Percentiles rank a stretch among this genome's conserved stretches.
phyloP scores from a whole-genome alignment of 768 basidiomycete genomes.

The Leccinum boreale region DNA sequence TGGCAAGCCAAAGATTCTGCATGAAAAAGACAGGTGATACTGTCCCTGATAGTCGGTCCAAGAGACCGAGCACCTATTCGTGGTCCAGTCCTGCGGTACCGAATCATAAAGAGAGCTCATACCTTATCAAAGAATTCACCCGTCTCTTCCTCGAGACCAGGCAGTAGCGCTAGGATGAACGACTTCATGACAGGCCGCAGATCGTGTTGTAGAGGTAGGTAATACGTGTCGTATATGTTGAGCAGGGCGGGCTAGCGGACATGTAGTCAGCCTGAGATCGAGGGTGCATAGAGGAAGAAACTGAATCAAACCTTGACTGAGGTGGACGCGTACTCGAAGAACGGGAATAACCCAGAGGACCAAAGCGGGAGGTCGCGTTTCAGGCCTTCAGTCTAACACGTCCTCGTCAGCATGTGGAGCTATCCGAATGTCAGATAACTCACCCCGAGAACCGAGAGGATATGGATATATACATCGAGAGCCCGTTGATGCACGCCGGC shows the following conservation, averaged over 20 bases:
- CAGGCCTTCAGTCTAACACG: constrained; percentile 74
- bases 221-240: constrained; percentile 89
- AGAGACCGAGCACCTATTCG: constrained; percentile 66
- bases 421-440: constrained; percentile 27
- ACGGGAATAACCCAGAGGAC: constrained; percentile 96
- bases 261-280: not conserved
- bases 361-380: constrained; percentile 84
- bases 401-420: constrained; percentile 6
- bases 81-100: constrained; percentile 9
- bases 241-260: constrained; percentile 71
- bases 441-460: constrained; percentile 88
- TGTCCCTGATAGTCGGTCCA: constrained; percentile 80
- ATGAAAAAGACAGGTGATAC: constrained; percentile 89
- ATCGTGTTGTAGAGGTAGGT: constrained; percentile 76
- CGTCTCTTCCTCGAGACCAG: constrained; percentile 96
- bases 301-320: constrained; percentile 74
- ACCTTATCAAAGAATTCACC: constrained; percentile 96
- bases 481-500: constrained; percentile 96
- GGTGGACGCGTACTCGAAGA: constrained; percentile 99
- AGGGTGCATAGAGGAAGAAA: constrained; percentile 3
- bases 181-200: constrained; percentile 92
- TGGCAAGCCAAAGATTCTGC: constrained; percentile 91
- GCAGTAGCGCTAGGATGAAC: constrained; percentile 88
- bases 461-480: constrained; percentile 90
- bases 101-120: not conserved